Percentiles rank a stretch among this genome's conserved stretches.
Evolutionary conservation across 306 rosid species (phyloP).

Genomic region (Leucaena leucocephala): DNA sequence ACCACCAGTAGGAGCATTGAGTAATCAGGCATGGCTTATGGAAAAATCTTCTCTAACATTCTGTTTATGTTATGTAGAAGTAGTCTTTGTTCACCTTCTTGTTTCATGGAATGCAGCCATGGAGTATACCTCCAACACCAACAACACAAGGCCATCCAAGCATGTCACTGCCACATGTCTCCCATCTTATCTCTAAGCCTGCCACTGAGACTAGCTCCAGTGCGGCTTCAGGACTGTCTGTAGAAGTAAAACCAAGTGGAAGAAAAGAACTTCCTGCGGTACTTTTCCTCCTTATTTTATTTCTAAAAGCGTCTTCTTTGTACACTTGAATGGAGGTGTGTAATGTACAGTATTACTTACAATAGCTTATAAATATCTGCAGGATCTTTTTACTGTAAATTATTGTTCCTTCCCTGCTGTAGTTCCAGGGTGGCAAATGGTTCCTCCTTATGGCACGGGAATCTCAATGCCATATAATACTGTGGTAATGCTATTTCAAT

Average conservation of each 20-base stretch:
- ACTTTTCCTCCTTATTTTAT: constrained; percentile 30
- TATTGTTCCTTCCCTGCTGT: constrained; percentile 61
- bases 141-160: constrained; percentile 52
- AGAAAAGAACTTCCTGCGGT: constrained; percentile 88
- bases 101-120: constrained; percentile 49
- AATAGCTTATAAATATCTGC: constrained; percentile 43
- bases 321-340: constrained; percentile 2
- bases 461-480: constrained; percentile 58
- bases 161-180: constrained; percentile 47
- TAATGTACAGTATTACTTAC: constrained; percentile 33
- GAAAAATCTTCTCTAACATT: constrained; percentile 31
- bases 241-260: constrained; percentile 58
- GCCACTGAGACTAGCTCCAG: constrained; percentile 41
- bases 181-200: constrained; percentile 46
- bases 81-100: constrained; percentile 34
- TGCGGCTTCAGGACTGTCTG: constrained; percentile 48
- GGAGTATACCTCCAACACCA: constrained; percentile 47
- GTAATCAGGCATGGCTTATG: constrained; percentile 60
- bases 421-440: constrained; percentile 77
- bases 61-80: constrained; percentile 26
- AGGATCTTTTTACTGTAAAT: constrained; percentile 71
- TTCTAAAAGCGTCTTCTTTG: constrained; percentile 24
- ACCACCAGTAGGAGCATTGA: constrained; percentile 54
- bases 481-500: constrained; percentile 49
- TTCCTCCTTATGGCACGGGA: constrained; percentile 65